phyloP scores from a whole-genome alignment of 1,284 basidiomycete species.

The Ustilago cynodontis region DNA sequence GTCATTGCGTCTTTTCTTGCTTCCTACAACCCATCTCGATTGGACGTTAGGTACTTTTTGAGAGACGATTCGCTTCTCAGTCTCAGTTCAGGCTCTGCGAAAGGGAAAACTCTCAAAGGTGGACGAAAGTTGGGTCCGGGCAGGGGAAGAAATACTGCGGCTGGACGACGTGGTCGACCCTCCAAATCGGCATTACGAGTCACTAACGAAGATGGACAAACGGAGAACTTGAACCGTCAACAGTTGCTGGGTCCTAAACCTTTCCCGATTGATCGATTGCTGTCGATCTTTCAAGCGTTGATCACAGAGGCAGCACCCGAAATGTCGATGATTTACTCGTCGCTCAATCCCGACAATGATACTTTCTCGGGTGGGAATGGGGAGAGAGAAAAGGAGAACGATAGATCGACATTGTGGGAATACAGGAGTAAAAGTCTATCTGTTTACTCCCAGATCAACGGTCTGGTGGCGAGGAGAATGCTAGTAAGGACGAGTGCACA shows the following conservation, averaged over 20 bases:
- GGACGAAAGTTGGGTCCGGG: constrained; percentile 38
- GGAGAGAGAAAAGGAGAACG: constrained; percentile 48
- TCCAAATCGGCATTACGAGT: constrained; percentile 27
- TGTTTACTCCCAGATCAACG: constrained; percentile 53
- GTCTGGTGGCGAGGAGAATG: constrained; percentile 45
- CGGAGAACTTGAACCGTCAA: constrained; percentile 75
- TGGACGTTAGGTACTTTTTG: constrained; percentile 74
- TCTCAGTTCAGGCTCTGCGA: constrained; percentile 32
- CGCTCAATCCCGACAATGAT: constrained; percentile 66
- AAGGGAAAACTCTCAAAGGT: constrained; percentile 41
- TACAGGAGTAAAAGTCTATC: constrained; percentile 28
- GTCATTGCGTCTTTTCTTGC: constrained; percentile 85
- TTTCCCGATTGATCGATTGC: constrained; percentile 84
- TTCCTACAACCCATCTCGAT: constrained; percentile 85
- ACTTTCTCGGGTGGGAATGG: neutral
- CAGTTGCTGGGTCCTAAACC: constrained; percentile 82
- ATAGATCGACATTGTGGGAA: constrained; percentile 44
- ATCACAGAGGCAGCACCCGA: constrained; percentile 82
- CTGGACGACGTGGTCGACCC: constrained; percentile 32
- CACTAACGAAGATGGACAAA: constrained; percentile 41
- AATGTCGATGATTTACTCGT: constrained; percentile 63
- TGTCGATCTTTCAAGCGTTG: constrained; percentile 85
- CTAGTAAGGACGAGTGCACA: constrained; percentile 42
- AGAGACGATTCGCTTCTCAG: constrained; percentile 54
- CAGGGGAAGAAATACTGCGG: constrained; percentile 28